Evolutionary conservation across 2,329 filamentous ascomycete genomes (phyloP).

Genomic region (Tothia fuscella): DNA sequence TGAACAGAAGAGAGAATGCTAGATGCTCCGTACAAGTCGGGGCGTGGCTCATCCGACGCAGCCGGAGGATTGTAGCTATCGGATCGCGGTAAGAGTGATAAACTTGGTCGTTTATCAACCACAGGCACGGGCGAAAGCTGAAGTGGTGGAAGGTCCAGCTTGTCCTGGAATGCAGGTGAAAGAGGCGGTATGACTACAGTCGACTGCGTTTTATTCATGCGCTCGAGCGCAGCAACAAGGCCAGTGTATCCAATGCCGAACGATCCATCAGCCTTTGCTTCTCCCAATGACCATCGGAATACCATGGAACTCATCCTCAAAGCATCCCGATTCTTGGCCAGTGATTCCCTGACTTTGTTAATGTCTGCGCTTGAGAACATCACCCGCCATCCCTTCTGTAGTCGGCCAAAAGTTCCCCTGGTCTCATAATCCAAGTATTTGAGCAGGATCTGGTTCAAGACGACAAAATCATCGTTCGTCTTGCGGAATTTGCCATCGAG

Average conservation of each 20-base stretch:
- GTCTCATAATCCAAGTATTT: constrained; percentile 51
- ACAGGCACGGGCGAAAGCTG: no score
- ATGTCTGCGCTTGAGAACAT: constrained; percentile 38
- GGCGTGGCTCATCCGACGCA: no score
- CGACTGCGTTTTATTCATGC: constrained; percentile 22
- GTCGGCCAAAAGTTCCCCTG: constrained; percentile 46
- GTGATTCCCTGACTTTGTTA: neutral
- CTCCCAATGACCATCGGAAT: constrained; percentile 53
- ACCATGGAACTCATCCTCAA: constrained; percentile 52
- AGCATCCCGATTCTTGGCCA: constrained; percentile 30
- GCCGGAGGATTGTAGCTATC: no score
- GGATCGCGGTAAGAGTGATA: no score
- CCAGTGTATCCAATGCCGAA: constrained; percentile 57
- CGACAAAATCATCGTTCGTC: constrained; percentile 49
- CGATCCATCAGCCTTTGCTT: constrained; percentile 44
- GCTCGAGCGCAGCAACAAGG: constrained; percentile 51
- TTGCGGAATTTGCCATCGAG: constrained; percentile 52
- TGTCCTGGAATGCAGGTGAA: constrained; percentile 19
- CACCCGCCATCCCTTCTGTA: constrained; percentile 50
- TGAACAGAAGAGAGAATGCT: no score
- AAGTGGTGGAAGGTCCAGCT: no score
- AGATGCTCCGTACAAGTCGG: no score
- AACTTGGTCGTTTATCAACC: no score
- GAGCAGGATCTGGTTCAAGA: constrained; percentile 50
- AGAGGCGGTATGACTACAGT: constrained; percentile 18